A percentile compares a stretch with the other conserved stretches of the same genome.
phyloP scores from a whole-genome alignment of 2,329 filamentous ascomycete species.

The Lachnum nothofagi region DNA sequence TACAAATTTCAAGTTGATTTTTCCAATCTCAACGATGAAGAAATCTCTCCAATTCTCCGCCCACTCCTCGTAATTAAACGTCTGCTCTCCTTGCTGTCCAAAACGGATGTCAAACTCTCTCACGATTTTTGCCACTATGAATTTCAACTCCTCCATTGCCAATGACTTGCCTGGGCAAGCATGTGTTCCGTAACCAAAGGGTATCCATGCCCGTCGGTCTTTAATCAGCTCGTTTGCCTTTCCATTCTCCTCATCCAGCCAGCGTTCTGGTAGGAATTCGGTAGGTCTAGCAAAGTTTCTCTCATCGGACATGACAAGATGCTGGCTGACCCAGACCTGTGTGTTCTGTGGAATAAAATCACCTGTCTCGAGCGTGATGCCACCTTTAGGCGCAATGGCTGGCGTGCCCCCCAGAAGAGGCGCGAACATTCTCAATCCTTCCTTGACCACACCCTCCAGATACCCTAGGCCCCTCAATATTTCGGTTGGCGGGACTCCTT shows the following conservation, averaged over 20 bases:
- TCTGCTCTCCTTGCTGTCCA: too few relatives aligned
- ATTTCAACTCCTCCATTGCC: conserved; percentile 16
- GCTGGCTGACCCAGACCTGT: conserved; percentile 11
- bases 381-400: conserved; percentile 10
- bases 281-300: conserved; percentile 12
- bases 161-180: conserved; percentile 18
- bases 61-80: too few relatives aligned
- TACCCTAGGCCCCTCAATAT: too few relatives aligned
- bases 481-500: too few relatives aligned
- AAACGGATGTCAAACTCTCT: conserved; percentile 11
- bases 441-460: too few relatives aligned
- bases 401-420: too few relatives aligned
- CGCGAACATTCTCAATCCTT: too few relatives aligned
- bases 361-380: conserved; percentile 5
- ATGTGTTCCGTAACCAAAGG: conserved; percentile 19
- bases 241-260: conserved; percentile 10
- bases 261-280: conserved; percentile 18
- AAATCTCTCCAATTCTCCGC: too few relatives aligned
- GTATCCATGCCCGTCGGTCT: conserved; percentile 16
- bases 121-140: conserved; percentile 9
- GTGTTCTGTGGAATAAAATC: conserved; percentile 13
- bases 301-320: conserved; percentile 16
- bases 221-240: conserved; percentile 8
- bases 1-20: too few relatives aligned
- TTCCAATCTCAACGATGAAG: too few relatives aligned